These are phyloP conservation scores for Coniochaeta sp. DNA, from an alignment of 2,329 filamentous ascomycete genomes.

Conservation along the genomic window DNA sequence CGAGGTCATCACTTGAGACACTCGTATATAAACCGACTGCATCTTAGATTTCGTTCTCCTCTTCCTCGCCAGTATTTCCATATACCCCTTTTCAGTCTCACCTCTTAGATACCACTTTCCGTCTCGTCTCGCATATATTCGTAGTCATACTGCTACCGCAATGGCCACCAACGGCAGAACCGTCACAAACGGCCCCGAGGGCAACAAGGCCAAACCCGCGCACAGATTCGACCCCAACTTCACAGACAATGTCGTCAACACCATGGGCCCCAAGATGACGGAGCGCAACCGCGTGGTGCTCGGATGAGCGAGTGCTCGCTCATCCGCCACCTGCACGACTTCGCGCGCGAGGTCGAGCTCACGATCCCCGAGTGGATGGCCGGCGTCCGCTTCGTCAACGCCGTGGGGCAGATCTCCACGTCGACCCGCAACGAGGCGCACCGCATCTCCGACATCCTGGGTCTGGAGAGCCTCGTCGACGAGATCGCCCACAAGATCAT, in stretches of 20 bases:
- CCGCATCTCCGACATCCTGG: constrained; percentile 65
- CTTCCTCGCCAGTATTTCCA: neutral
- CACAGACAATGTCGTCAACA: constrained; percentile 65
- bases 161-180: constrained; percentile 17
- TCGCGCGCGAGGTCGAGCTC: constrained; percentile 70
- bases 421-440: constrained; percentile 67
- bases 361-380: constrained; percentile 75
- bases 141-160: too few species aligned
- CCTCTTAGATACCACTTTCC: too few species aligned
- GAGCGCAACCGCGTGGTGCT: constrained; percentile 64
- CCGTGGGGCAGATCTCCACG: constrained; percentile 61
- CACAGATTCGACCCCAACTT: constrained; percentile 66
- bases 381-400: constrained; percentile 53
- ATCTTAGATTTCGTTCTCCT: neutral
- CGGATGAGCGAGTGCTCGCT: too few species aligned
- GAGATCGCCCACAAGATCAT: constrained; percentile 68
- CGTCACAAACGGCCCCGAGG: constrained; percentile 21
- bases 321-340: constrained; percentile 73
- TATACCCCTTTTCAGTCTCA: neutral
- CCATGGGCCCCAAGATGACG: constrained; percentile 64
- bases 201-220: constrained; percentile 16
- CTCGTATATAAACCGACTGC: constrained; percentile 2
- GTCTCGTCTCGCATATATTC: too few species aligned
- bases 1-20: neutral
- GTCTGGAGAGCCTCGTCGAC: constrained; percentile 68